Evolutionary conservation across 2,329 filamentous ascomycete genomes (phyloP).

Genomic region (Colletotrichum truncatum): DNA sequence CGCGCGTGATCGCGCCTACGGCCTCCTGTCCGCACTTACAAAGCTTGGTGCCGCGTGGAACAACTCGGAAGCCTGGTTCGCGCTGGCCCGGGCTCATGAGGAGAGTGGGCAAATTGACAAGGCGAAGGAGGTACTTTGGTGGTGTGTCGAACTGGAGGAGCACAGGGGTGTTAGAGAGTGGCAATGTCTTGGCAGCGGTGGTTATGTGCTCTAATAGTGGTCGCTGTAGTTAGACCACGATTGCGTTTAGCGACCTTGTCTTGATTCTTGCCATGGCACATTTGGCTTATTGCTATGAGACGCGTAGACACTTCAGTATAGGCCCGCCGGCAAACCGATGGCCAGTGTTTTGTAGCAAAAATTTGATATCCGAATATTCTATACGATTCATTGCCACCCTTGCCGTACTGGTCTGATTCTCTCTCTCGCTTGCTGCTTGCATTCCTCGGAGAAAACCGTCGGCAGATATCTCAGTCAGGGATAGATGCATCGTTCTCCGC

Average conservation of each 20-base stretch:
- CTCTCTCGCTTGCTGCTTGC: too few relatives aligned
- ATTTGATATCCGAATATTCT: neutral
- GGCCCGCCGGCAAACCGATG: neutral
- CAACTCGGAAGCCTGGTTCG: constrained; percentile 91
- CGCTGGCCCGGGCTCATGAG: constrained; percentile 87
- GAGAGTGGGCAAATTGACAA: constrained; percentile 86
- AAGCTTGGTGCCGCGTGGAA: constrained; percentile 92
- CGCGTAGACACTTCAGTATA: neutral
- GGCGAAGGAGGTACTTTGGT: constrained; percentile 94
- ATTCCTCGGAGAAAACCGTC: too few relatives aligned
- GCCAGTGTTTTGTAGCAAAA: neutral
- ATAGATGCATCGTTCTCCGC: too few relatives aligned
- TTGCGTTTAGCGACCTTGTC: neutral
- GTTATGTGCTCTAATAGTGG: constrained; percentile 67
- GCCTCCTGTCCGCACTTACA: constrained; percentile 82
- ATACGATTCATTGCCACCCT: too few relatives aligned
- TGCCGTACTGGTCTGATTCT: too few relatives aligned
- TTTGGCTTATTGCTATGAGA: neutral
- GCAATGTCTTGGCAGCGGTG: constrained; percentile 73
- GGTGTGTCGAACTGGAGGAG: constrained; percentile 96
- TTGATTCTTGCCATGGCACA: neutral
- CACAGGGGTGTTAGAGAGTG: constrained; percentile 81
- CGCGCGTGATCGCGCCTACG: constrained; percentile 88
- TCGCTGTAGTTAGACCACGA: neutral
- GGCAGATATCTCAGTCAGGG: too few relatives aligned